phyloP scores from a whole-genome alignment of 2,329 filamentous ascomycete genomes.

The Botrytis aclada region DNA sequence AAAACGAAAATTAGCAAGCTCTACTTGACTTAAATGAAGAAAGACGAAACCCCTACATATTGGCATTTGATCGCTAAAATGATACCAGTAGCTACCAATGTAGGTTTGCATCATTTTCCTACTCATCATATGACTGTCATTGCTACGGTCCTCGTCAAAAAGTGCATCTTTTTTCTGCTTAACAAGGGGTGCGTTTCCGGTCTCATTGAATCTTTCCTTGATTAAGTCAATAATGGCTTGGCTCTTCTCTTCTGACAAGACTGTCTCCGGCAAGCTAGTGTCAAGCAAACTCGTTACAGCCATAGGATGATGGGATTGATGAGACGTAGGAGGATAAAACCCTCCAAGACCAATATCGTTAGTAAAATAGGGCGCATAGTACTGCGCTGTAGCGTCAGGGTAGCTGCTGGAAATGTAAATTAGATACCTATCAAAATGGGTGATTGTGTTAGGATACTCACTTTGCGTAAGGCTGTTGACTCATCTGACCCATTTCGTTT shows the following conservation, averaged over 20 bases:
- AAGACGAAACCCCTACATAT: constrained; percentile 49
- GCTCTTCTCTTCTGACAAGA: constrained; percentile 84
- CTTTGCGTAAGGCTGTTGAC: constrained; percentile 49
- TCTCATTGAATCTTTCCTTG: constrained; percentile 75
- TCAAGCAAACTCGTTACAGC: constrained; percentile 83
- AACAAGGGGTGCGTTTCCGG: constrained; percentile 68
- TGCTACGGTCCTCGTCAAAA: constrained; percentile 71
- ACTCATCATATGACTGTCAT: constrained; percentile 67
- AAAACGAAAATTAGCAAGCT: constrained; percentile 23
- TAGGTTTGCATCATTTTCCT: constrained; percentile 95
- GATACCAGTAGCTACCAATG: constrained; percentile 88
- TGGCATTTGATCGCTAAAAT: constrained; percentile 91
- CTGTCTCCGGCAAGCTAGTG: constrained; percentile 72
- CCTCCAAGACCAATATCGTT: constrained; percentile 51
- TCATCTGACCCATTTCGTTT: constrained; percentile 51
- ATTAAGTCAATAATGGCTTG: constrained; percentile 81
- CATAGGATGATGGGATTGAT: constrained; percentile 72
- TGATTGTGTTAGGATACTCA: constrained; percentile 39
- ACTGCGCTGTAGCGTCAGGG: constrained; percentile 50
- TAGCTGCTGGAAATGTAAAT: constrained; percentile 43
- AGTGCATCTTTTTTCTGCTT: constrained; percentile 71
- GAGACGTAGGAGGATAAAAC: constrained; percentile 52
- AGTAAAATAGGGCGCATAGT: constrained; percentile 49
- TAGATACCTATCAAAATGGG: neutral
- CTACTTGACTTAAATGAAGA: neutral